Base-by-base conservation (phyloP, 257 asterid genomes). In the Primulina huaijiensis region DNA sequence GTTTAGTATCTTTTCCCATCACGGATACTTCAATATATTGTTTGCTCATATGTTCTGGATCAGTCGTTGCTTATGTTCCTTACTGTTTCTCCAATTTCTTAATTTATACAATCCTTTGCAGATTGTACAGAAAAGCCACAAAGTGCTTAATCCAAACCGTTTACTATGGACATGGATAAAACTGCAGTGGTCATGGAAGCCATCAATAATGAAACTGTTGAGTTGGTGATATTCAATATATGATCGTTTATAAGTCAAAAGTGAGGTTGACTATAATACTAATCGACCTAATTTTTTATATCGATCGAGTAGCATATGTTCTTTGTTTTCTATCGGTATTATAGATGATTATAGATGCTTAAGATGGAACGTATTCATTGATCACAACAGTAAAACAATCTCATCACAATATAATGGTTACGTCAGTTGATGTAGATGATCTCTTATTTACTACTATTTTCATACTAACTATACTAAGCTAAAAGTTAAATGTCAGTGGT, bases 181-280 rank as follows among this genome's bases (percentile, higher is more conserved):
- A 63, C 72, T 33, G 46, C 46, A 33, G 56, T 68, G n/a, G 78
- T 78, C 64, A 73, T 88, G 72, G 90, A 88, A 65, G 92, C 81
- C 37, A 81, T 88, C 27, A 84, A 82, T 75, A 88, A 82, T 71
- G 95, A 88, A 81, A 86, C 77, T 53, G 82, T 86, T 5, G 96
- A 88, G 74, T 84, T 88, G 60, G 96, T 88, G 85, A 2, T 78
- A 60, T 19, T 61, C 56, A 61, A 21, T 20, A 10, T 27, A 2
- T n/a, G n/a, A 59, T 65, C 17, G 6, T 57, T 55, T 34, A 34
- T 34, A 5, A 46, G 29, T 8, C 29, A 7, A 7, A 8, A 46
- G 27, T 17, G 52, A 14, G 31, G 19, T 56, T 5, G 20, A 20
- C 64, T 56, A 33, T 46, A 0, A 46, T n/a, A 43, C 11, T 68